A percentile compares a stretch with the other conserved stretches of the same genome.
phyloP scores from a whole-genome alignment of 2,329 filamentous ascomycete species.

The Verticillium nubilum region DNA sequence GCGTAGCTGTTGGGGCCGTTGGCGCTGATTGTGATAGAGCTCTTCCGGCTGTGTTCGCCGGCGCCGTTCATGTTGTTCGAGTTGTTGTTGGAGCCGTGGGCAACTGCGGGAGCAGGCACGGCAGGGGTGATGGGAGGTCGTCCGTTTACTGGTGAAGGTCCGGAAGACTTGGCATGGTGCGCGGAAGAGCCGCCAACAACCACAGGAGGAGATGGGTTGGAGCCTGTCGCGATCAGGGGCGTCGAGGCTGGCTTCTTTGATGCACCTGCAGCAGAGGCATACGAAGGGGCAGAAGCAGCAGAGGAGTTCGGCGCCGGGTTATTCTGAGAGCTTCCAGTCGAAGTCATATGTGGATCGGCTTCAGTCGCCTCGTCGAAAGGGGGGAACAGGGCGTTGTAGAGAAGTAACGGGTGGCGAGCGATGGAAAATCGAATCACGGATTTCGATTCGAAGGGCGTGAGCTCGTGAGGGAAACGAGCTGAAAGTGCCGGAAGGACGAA shows the following conservation, averaged over 20 bases:
- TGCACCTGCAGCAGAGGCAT: conserved; percentile 62
- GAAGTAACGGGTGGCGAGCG: neutral
- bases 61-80: conserved; percentile 59
- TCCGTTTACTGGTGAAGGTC: conserved; percentile 80
- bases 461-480: conserved; percentile 10
- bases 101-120: conserved; percentile 59
- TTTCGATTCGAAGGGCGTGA: conserved; percentile 16
- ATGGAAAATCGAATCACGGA: conserved; percentile 21
- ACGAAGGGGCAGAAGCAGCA: conserved; percentile 54
- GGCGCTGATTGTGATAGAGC: conserved; percentile 86
- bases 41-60: conserved; percentile 75
- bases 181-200: conserved; percentile 49
- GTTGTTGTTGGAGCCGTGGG: conserved; percentile 51
- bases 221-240: conserved; percentile 56
- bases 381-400: neutral
- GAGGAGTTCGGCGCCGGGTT: conserved; percentile 51
- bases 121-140: conserved; percentile 66
- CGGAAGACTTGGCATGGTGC: conserved; percentile 57
- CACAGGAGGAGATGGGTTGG: conserved; percentile 42
- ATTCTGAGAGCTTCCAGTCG: conserved; percentile 50
- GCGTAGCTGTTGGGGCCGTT: conserved; percentile 71
- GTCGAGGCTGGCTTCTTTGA: conserved; percentile 57
- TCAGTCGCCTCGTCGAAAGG: conserved; percentile 9
- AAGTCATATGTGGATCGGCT: conserved; percentile 51
- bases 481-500: neutral